Base-by-base conservation (phyloP, 768 basidiomycete species). In the Boletus subparvulus region DNA sequence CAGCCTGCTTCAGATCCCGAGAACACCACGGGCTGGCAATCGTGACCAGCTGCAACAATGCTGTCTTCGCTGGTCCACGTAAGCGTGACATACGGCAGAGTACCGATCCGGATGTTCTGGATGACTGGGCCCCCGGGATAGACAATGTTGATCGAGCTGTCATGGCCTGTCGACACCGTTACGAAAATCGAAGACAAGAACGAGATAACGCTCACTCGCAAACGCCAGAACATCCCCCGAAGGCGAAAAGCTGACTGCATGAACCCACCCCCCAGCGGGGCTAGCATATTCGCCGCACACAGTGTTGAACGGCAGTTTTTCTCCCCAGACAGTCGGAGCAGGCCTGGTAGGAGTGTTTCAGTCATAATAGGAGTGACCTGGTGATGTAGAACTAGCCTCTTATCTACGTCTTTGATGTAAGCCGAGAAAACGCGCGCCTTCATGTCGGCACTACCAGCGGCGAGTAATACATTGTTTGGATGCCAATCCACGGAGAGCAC, bases 341-440 rank as follows among this genome's bases (percentile, higher is more conserved):
- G 96, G 97, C 67, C 95, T 96, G 60, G 5, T 54, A 17, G 44
- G 12, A 19, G 52, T 10, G 42, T 64, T 5, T 66, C 44, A 61
- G 58, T 47, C 41, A 28, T 5, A 32, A 54, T 28, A n/a, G n/a
- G 26, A 37, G 28, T 10, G 39, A 14, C 14, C 32, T 28, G 30
- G 13, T 49, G 51, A 54, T 35, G n/a, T 48, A 24, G 7, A 26
- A 67, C 79, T 61, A 61, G 90, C 96, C 87, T 90, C 67, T 91
- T 85, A 69, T 99, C 97, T 21, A 98, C 87, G 64, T 97, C 97
- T 78, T 99, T 99, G 77, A 98, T 95, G 73, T 93, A 98, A 4
- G 94, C 97, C 1, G 95, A 98, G 73, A 98, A 92, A 9, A 99
- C 97, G 19, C 95, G 84, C 12, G 97, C 97, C 74, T 96, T 96